Evolutionary conservation across 129 eudicot genomes (phyloP), one percentile per base, ranked within the genome.

Genomic region (Flaveria linearis): DNA sequence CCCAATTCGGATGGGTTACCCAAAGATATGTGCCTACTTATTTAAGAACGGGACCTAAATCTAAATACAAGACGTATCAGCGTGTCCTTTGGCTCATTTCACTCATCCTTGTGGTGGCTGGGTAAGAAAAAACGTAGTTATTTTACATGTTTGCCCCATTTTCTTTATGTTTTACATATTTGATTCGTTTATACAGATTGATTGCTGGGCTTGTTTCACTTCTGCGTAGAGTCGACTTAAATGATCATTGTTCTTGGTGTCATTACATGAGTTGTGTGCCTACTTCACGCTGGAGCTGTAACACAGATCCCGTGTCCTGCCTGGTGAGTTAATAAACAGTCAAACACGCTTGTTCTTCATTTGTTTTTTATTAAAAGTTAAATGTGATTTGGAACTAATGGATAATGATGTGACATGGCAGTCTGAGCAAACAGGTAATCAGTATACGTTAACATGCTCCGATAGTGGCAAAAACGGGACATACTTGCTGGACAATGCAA

Each of bases 181-280:
- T 50, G 41, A 36, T 47, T 65, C 1, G 12, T 22, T 69, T 33
- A 0, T 18, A 72, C 77, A 92, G 97, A 84, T 75, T 92, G 73
- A 74, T 89, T 25, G 82, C 69, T 16, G 96, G 87, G 30, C 78
- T 93, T 76, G 86, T 88, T 23, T 42, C 86, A 79, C 87, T 93
- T 80, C 86, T 93, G 18, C 91, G 89, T 30, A 96, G 92, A 25
- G 88, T 77, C 30, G 84, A 88, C 82, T 79, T 86, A 55, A 93
- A 93, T 39, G 91, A 90, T 55, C 93, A 83, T 69, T 93, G 98
- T 64, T 87, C 96, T 0, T 93, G 98, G 98, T 91, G 97, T 83
- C 98, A 91, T 65, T 91, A 93, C 82, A 71, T 93, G 84, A 93
- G 98, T 60, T 91, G 97, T 83, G 87, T 93, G 22, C 98, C 97